Base-by-base conservation (phyloP, 495 filamentous ascomycete species). In the Lasiosphaeriaceae sp. region DNA sequence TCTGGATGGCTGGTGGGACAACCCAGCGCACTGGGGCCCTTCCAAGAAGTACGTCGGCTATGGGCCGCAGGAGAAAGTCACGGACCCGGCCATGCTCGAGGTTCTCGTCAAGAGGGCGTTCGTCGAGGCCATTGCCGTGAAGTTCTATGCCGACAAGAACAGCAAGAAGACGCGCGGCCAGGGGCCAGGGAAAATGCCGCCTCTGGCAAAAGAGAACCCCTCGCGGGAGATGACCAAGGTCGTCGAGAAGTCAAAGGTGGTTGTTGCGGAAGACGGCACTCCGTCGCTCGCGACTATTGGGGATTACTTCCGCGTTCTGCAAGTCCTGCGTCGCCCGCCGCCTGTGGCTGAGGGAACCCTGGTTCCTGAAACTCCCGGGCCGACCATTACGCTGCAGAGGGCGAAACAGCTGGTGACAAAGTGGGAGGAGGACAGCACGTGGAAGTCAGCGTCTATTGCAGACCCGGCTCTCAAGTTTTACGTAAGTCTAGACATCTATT, bases 391-490 rank as follows among this genome's bases (percentile, higher is more conserved):
- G 16, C 31, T 59, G 6, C 62, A 70, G 17, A 59, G 70, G 29
- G 69, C 73, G 2, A 35, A 50, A 52, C 52, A 56, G 58, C 62
- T 71, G 34, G 52, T 59, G n/a, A 54, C 67, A 57, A 43, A 55
- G 3, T 80, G 77, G 77, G 4, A 31, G 77, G 4, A 31, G 9
- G 70, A 73, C 53, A 55, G 65, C 1, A 66, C 62, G 53, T 88
- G 83, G 85, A 76, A 77, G 56, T 47, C 71, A 19, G 71, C 86
- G 5, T 70, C 82, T 8, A 59, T 95, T 41, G 66, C 68, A 14
- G 80, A 90, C 55, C 76, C 77, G 3, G 66, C 70, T 9, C 64
- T 89, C 60, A 90, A 89, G 66, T 92, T 93, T 73, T 92, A 77
- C 70, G 88, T 83, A 56, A 35, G 59, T n/a, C n/a, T n/a, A n/a